Percentiles rank a stretch among this genome's conserved stretches.
phyloP scores from a whole-genome alignment of 2,329 filamentous ascomycete genomes.

The Scedosporium minutisporum region DNA sequence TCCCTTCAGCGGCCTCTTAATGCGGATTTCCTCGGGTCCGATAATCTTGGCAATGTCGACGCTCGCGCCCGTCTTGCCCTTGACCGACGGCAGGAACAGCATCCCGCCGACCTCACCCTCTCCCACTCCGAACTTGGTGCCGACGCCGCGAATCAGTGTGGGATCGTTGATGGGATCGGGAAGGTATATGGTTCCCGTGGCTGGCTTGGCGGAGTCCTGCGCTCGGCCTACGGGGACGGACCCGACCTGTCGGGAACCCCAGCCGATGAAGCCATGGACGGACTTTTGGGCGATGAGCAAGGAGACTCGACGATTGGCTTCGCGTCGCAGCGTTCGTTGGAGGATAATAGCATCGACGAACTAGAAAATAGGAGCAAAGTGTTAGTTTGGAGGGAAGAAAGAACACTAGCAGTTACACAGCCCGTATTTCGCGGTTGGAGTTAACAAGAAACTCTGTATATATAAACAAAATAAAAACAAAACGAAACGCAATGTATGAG shows the following conservation, averaged over 20 bases:
- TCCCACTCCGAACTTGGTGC: slow-evolving; percentile 67
- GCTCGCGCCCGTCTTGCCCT: slow-evolving; percentile 66
- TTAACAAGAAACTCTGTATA: slow-evolving; percentile 9
- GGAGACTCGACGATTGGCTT: slow-evolving; percentile 79
- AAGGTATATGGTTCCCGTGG: slow-evolving; percentile 72
- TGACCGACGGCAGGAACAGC: slow-evolving; percentile 75
- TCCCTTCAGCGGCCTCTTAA: slow-evolving; percentile 82
- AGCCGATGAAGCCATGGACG: slow-evolving; percentile 86
- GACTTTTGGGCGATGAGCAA: slow-evolving; percentile 94
- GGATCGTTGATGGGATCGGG: slow-evolving; percentile 81
- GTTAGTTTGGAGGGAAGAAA: background rate
- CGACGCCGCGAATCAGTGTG: slow-evolving; percentile 66
- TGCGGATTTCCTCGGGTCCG: slow-evolving; percentile 67
- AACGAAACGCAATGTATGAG: background rate
- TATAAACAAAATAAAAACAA: background rate
- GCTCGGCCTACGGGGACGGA: slow-evolving; percentile 89
- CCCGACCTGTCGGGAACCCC: slow-evolving; percentile 73
- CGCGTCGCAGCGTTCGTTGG: slow-evolving; percentile 78
- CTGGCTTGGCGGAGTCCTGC: slow-evolving; percentile 77
- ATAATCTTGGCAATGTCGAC: slow-evolving; percentile 76
- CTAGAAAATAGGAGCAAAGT: slow-evolving; percentile 30
- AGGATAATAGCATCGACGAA: slow-evolving; percentile 94
- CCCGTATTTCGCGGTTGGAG: background rate
- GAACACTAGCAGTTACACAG: background rate
- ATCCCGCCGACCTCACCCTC: slow-evolving; percentile 71